Base-by-base conservation (phyloP, 78 protist genomes). In the Emiliania huxleyi region DNA sequence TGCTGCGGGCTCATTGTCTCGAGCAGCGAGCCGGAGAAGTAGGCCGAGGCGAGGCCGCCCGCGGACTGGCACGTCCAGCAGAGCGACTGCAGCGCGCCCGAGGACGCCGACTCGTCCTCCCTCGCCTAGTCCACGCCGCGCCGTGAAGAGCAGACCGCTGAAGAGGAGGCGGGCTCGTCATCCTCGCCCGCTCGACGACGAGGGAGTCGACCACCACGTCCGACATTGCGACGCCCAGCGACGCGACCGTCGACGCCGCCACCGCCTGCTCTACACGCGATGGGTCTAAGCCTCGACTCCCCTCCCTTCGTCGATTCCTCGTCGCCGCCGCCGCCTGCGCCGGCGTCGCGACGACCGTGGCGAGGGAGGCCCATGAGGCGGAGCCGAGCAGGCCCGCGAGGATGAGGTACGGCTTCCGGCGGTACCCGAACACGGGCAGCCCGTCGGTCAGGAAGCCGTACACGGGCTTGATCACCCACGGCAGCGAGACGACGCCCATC, bases 31-130 rank as follows among this genome's bases (percentile, higher is more conserved):
- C 89, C 89, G 26, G 89, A 83, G 2, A 26, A 1, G 89, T 83
- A 83, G n/a, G 89, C 56, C 23, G 69, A 5, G 26, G 40, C 69
- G 12, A 83, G 52, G 18, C 49, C 52, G 42, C 89, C 89, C 4
- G 45, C 18, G 42, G 89, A n/a, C n/a, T 3, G 40, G 40, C 43
- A 42, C 15, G 29, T 0, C 89, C 89, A 83, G 89, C 89, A 83
- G 40, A 83, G 89, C 89, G 89, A 83, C 89, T 83, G 89, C 40
- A 83, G 56, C 69, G 89, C 33, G 49, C 89, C 89, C 23, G 69
- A 26, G 15, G 43, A 6, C 29, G 69, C 49, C 23, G 89, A 1
- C n/a, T 6, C 62, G 26, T 33, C 62, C 19, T 42, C 87, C 8
- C 37, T 0, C 37, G 8, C 77, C 18, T 8, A 52, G 15, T 15